Conservation (phyloP, 2,329 filamentous ascomycete genomes). For the Colletotrichum cereale region DNA sequence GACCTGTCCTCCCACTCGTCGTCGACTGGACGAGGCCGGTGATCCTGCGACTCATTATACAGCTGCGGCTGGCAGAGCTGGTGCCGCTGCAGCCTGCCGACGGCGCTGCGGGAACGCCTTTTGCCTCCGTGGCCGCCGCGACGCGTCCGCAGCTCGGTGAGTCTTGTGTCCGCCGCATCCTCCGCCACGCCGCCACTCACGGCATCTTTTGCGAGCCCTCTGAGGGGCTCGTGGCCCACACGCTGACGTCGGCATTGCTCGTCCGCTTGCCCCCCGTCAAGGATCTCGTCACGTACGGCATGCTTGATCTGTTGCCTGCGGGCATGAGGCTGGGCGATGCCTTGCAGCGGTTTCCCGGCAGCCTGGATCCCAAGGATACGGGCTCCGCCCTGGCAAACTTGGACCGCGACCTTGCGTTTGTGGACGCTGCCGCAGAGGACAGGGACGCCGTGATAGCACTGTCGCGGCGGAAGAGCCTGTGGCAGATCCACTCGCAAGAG, state of each 20-base stretch:
- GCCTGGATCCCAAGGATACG: conserved; percentile 52
- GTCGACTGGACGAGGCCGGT: background rate
- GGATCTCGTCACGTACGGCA: conserved; percentile 50
- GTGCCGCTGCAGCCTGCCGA: background rate
- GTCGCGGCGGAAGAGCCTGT: background rate
- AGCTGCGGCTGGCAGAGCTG: background rate
- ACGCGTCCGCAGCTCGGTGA: background rate
- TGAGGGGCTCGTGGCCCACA: conserved; percentile 55
- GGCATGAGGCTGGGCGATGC: conserved; percentile 49
- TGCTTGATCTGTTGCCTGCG: conserved; percentile 48
- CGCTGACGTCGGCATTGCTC: conserved; percentile 49
- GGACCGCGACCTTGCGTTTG: conserved; percentile 45
- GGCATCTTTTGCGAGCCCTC: conserved; percentile 55
- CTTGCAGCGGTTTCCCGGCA: conserved; percentile 52
- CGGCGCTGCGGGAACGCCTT: background rate
- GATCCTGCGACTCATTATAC: background rate
- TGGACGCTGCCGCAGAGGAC: conserved; percentile 18
- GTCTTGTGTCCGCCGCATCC: conserved; percentile 50
- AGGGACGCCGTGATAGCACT: background rate
- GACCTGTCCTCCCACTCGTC: background rate
- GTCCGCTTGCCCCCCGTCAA: conserved; percentile 45
- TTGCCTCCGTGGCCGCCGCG: background rate
- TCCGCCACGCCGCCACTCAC: conserved; percentile 55
- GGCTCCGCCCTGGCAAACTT: conserved; percentile 48
- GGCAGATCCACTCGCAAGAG: background rate